phyloP scores from a whole-genome alignment of 257 asterid species.

The Knoxia roxburghii region DNA sequence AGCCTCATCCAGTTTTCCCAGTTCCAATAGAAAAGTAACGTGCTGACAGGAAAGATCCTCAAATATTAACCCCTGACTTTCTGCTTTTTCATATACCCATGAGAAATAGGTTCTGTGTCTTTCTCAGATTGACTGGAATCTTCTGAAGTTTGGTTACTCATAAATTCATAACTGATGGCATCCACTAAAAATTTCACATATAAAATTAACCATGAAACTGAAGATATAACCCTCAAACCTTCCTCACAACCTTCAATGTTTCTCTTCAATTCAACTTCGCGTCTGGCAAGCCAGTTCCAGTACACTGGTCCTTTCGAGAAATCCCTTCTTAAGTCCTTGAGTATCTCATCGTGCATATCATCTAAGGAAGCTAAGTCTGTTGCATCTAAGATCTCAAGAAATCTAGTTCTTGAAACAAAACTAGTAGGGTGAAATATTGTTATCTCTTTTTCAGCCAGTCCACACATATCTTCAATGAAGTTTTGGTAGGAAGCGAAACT shows the following conservation, averaged over 20 bases:
- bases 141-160: constrained; percentile 25
- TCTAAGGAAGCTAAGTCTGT: constrained; percentile 46
- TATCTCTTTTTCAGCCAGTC: no score
- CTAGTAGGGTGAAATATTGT: constrained; percentile 61
- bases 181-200: constrained; percentile 65
- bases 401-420: constrained; percentile 59
- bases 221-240: constrained; percentile 49
- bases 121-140: constrained; percentile 26
- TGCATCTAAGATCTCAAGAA: constrained; percentile 69
- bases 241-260: constrained; percentile 83
- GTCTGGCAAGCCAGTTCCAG: constrained; percentile 94
- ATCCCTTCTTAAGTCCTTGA: constrained; percentile 56
- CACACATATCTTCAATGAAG: no score
- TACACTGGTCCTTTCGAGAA: constrained; percentile 56
- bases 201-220: constrained; percentile 42
- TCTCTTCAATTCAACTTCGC: constrained; percentile 39
- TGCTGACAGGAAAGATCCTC: constrained; percentile 71
- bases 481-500: no score
- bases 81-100: constrained; percentile 63
- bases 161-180: constrained; percentile 26
- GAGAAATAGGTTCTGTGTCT: constrained; percentile 44
- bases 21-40: constrained; percentile 55
- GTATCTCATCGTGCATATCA: constrained; percentile 49
- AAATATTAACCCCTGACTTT: constrained; percentile 45
- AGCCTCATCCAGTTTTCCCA: constrained; percentile 49